Percentiles rank a stretch among this genome's conserved stretches.
phyloP scores from a whole-genome alignment of 768 basidiomycete genomes.

The Tricholoma saponaceum region DNA sequence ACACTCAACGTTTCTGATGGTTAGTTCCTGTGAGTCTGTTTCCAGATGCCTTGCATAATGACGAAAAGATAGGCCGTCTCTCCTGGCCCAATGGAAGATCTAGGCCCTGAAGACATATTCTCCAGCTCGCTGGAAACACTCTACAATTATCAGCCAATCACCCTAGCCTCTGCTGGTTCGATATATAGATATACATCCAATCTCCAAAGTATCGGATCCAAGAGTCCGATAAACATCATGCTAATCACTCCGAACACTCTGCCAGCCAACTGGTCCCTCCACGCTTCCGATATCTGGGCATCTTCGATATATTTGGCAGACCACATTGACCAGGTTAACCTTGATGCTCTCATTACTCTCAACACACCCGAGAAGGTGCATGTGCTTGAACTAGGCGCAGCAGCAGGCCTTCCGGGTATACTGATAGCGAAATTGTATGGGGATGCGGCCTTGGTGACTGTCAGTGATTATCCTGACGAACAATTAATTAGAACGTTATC shows the following conservation, averaged over 20 bases:
- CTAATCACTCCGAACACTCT: constrained; percentile 62
- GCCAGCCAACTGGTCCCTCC: constrained; percentile 67
- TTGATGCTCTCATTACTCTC: constrained; percentile 3
- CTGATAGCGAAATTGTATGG: constrained; percentile 48
- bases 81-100: background rate
- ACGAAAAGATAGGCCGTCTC: background rate
- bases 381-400: constrained; percentile 73
- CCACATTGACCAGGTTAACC: constrained; percentile 38
- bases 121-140: constrained; percentile 57
- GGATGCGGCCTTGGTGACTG: constrained; percentile 37
- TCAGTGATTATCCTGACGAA: constrained; percentile 72
- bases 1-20: background rate
- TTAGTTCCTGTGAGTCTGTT: background rate
- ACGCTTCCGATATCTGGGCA: constrained; percentile 76
- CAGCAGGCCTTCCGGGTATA: constrained; percentile 72
- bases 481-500: constrained; percentile 52
- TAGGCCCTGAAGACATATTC: constrained; percentile 65
- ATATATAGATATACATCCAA: constrained; percentile 40
- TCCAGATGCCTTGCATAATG: background rate
- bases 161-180: constrained; percentile 52
- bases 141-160: constrained; percentile 60
- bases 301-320: constrained; percentile 66
- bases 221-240: constrained; percentile 28
- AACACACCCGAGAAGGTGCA: constrained; percentile 12
- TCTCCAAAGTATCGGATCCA: constrained; percentile 12